Evolutionary conservation across 2,329 filamentous ascomycete genomes (phyloP).

Genomic region (Leptographium wingfieldii): DNA sequence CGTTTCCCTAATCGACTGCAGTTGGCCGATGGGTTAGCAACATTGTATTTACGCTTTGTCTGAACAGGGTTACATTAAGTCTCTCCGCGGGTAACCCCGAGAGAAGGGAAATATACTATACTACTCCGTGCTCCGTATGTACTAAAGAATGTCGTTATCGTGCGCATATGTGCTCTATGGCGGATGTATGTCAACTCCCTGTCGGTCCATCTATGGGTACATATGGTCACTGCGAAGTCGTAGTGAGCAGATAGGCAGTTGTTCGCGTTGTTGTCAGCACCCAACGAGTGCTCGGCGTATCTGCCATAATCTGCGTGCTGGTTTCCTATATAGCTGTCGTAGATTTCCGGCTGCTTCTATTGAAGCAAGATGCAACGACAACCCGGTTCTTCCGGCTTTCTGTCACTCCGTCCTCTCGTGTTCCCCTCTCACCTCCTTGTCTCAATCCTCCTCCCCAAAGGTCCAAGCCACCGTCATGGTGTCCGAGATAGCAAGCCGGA

Average conservation of each 20-base stretch:
- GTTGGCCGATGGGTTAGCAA: background rate
- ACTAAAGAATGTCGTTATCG: background rate
- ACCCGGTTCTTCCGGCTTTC: background rate
- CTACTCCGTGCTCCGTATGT: no score
- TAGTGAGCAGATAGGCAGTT: background rate
- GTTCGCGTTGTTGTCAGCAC: background rate
- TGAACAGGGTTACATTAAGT: background rate
- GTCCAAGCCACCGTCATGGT: background rate
- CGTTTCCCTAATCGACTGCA: background rate
- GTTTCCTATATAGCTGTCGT: background rate
- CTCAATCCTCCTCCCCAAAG: background rate
- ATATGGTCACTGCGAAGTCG: background rate
- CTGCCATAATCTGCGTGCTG: background rate
- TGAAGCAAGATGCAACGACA: background rate
- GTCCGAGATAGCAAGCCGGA: background rate
- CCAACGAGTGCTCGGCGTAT: background rate
- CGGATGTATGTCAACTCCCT: background rate
- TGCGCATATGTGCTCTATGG: background rate
- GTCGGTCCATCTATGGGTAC: background rate
- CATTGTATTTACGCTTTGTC: background rate
- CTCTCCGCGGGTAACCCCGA: background rate
- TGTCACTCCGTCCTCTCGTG: background rate
- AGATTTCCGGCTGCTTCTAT: background rate
- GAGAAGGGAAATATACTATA: background rate
- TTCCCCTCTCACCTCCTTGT: background rate